These are phyloP conservation scores for Tetracladium setigerum DNA, from an alignment of 495 filamentous ascomycete species.

Conservation along the genomic window DNA sequence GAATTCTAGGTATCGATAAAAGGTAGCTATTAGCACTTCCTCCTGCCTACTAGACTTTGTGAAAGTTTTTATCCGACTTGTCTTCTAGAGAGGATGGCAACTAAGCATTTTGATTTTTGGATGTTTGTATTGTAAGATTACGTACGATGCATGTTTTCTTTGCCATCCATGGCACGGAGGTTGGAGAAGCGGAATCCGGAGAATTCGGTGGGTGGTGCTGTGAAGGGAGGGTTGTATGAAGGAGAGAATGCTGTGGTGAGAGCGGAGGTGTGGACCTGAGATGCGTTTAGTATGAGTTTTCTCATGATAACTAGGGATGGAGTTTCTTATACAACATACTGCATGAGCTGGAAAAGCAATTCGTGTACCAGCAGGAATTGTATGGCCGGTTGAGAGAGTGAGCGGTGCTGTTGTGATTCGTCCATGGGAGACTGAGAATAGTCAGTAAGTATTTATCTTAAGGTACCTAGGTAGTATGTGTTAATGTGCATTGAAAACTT, in stretches of 20 bases:
- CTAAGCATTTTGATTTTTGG: too few relatives aligned
- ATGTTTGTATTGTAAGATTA: too few relatives aligned
- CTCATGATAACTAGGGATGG: too few relatives aligned
- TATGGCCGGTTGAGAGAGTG: conserved; percentile 5
- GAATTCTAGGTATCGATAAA: conserved; percentile 31
- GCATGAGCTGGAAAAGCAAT: neutral
- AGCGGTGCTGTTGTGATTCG: neutral
- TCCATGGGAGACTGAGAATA: neutral
- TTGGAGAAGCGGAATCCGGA: conserved; percentile 43
- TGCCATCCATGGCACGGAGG: conserved; percentile 23
- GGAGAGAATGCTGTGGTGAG: neutral
- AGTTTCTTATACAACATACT: too few relatives aligned
- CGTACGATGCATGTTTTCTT: conserved; percentile 14
- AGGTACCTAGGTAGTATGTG: too few relatives aligned
- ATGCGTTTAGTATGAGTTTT: too few relatives aligned
- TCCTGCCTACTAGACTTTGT: too few relatives aligned
- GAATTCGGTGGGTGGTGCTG: conserved; percentile 24
- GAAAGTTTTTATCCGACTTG: too few relatives aligned
- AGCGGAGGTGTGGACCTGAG: neutral
- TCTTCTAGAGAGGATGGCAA: too few relatives aligned
- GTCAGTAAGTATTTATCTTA: neutral
- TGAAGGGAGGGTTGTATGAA: neutral
- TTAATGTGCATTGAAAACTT: too few relatives aligned
- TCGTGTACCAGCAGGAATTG: conserved; percentile 1
- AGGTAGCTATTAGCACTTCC: conserved; percentile 8